Percentiles rank a stretch among this genome's conserved stretches.
Evolutionary conservation across 2,329 filamentous ascomycete genomes (phyloP).

Genomic region (Stachybotrys echinatus): DNA sequence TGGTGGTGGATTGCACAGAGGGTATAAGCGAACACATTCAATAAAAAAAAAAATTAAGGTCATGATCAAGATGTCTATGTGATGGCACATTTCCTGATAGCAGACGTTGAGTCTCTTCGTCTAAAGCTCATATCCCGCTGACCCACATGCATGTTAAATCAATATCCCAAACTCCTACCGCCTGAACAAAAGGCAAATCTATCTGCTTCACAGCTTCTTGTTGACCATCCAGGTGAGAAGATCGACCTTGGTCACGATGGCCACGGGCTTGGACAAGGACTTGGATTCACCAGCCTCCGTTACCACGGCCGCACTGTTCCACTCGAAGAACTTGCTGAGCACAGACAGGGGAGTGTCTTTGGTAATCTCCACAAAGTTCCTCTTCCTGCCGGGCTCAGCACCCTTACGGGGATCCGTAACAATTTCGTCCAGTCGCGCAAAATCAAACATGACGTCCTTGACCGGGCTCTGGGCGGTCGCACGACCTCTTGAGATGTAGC

Average conservation of each 20-base stretch:
- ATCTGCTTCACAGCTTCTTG: slow-evolving; percentile 30
- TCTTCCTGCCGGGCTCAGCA: slow-evolving; percentile 40
- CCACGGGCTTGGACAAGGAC: slow-evolving; percentile 69
- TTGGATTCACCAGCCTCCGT: slow-evolving; percentile 57
- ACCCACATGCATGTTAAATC: slow-evolving; percentile 35
- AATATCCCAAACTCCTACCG: slow-evolving; percentile 17
- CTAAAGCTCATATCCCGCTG: neutral
- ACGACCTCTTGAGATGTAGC: slow-evolving; percentile 79
- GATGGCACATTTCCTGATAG: neutral
- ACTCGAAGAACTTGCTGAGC: slow-evolving; percentile 91
- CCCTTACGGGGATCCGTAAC: slow-evolving; percentile 79
- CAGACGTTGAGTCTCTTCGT: neutral
- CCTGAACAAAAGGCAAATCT: neutral
- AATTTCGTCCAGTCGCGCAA: slow-evolving; percentile 79
- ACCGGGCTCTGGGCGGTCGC: slow-evolving; percentile 70
- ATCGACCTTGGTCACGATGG: slow-evolving; percentile 95
- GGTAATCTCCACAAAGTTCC: slow-evolving; percentile 91
- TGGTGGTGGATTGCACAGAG: slow-evolving; percentile 84
- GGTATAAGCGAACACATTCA: slow-evolving; percentile 40
- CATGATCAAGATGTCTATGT: slow-evolving; percentile 9
- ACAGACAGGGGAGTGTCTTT: slow-evolving; percentile 78
- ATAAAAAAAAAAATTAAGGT: slow-evolving; percentile 6
- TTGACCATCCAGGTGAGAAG: slow-evolving; percentile 87
- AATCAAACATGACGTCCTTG: slow-evolving; percentile 93
- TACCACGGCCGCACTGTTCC: slow-evolving; percentile 94